Conservation (phyloP, 139 green algal genomes). For the Micractinium conductrix region DNA sequence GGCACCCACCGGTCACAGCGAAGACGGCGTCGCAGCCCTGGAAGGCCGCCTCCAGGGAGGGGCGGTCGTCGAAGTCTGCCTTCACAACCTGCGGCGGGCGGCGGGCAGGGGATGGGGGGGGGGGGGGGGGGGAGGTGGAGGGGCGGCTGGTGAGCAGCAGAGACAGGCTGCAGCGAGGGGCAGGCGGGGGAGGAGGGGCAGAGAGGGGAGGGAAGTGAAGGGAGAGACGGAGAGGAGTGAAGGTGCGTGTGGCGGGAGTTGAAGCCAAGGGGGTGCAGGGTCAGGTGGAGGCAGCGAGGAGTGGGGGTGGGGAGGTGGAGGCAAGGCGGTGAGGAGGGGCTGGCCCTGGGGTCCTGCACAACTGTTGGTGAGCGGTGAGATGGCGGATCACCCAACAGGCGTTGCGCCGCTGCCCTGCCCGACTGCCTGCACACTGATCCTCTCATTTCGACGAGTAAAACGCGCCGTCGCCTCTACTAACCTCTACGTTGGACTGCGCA, state of each 20-base stretch:
- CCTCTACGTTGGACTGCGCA: not conserved
- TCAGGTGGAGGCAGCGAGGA: not conserved
- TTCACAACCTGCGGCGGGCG: constrained; percentile 8
- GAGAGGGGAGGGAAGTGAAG: no score
- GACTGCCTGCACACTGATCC: not conserved
- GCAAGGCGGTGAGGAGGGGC: not conserved
- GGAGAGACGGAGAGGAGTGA: no score
- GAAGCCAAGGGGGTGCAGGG: not conserved
- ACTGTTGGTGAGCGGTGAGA: no score
- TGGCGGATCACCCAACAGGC: no score
- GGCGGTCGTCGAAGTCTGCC: constrained; percentile 39
- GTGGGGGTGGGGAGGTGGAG: not conserved
- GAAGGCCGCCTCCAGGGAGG: constrained; percentile 33
- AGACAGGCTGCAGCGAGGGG: no score
- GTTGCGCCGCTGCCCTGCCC: not conserved
- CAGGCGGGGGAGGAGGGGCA: no score
- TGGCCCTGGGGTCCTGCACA: not conserved
- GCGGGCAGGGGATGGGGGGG: not conserved
- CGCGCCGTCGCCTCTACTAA: not conserved
- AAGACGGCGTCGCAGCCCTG: constrained; percentile 36
- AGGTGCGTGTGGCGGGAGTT: not conserved
- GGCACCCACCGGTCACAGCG: constrained; percentile 31
- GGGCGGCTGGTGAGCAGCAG: no score
- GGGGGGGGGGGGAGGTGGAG: no score
- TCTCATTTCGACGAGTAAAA: no score